Evolutionary conservation across 768 basidiomycete species (phyloP), one percentile per base, ranked within the genome.

Genomic region (Trametes maxima): DNA sequence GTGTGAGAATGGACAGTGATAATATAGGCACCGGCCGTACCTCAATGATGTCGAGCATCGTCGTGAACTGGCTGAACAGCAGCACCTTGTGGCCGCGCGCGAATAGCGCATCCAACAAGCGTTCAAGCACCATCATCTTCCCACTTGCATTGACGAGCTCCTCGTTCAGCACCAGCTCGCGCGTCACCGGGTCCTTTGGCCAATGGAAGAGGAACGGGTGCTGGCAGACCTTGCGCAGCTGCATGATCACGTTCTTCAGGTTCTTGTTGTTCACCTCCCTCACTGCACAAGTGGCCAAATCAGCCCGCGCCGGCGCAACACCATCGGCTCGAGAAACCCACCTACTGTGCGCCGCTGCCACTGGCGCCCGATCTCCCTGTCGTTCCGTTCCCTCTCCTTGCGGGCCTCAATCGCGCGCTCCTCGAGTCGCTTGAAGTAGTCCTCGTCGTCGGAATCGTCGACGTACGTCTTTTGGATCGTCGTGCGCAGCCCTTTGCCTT

Each of bases 41-140:
- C 81, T 97, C 89, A 49, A 99, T 92, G 67, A 99, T 89, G 69
- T 99, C 90, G 57, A 98, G 77, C 94, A 98, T 94, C 4, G 89
- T 94, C 47, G 91, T 95, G 75, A 99, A 98, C 75, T 99, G 96
- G 59, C 91, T 92, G 74, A 91, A 92, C 13, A 91, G 69, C n/a
- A 95, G 75, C 0, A 93, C 91, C 70, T 94, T 96, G 74, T 96
- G 95, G 8, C 82, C 84, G 2, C 87, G 77, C 40, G 77, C 78
- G 74, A 98, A 93, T 33, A 99, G 76, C 57, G 88, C 94, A 35
- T 84, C 84, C 8, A 99, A 81, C 10, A 99, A 77, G 6, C 95
- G 85, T 64, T 98, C 92, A 0, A 99, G 83, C 2, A 99, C 78
- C 81, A 98, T 89, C 96, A 98, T 98, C 80, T 99, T 99, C 17